phyloP scores from a whole-genome alignment of 805 yeast species.

The Barnettozyma populi region DNA sequence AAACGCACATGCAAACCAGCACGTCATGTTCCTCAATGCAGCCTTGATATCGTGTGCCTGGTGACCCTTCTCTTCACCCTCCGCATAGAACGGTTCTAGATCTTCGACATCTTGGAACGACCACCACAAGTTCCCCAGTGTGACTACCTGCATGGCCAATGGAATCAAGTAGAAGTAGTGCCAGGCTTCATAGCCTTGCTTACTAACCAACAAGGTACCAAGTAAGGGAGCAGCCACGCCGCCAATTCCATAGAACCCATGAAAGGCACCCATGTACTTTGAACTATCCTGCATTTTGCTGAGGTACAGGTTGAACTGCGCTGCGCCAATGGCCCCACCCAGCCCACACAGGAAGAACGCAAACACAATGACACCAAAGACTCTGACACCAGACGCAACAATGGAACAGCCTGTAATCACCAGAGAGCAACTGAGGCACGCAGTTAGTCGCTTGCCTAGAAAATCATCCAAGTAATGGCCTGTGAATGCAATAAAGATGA shows the following conservation, averaged over 20 bases:
- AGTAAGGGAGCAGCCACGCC: constrained; percentile 57
- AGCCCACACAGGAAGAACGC: constrained; percentile 53
- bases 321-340: constrained; percentile 44
- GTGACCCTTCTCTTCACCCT: background rate
- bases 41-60: constrained; percentile 27
- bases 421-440: constrained; percentile 33
- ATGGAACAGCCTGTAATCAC: constrained; percentile 39
- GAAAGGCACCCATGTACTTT: constrained; percentile 46
- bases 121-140: constrained; percentile 29
- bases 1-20: constrained; percentile 48
- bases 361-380: constrained; percentile 42
- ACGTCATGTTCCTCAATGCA: constrained; percentile 36
- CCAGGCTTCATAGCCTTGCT: constrained; percentile 44
- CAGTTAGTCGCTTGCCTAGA: constrained; percentile 35
- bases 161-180: constrained; percentile 46
- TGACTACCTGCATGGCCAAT: constrained; percentile 35
- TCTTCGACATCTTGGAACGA: constrained; percentile 45
- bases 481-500: constrained; percentile 41
- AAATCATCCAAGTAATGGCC: constrained; percentile 38
- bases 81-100: constrained; percentile 6
- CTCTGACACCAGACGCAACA: constrained; percentile 39
- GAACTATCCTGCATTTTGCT: constrained; percentile 38
- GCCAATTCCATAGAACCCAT: constrained; percentile 60
- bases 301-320: constrained; percentile 50
- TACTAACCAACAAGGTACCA: constrained; percentile 46